Conservation (phyloP, 345 rosid genomes). For the Noccaea caerulescens region DNA sequence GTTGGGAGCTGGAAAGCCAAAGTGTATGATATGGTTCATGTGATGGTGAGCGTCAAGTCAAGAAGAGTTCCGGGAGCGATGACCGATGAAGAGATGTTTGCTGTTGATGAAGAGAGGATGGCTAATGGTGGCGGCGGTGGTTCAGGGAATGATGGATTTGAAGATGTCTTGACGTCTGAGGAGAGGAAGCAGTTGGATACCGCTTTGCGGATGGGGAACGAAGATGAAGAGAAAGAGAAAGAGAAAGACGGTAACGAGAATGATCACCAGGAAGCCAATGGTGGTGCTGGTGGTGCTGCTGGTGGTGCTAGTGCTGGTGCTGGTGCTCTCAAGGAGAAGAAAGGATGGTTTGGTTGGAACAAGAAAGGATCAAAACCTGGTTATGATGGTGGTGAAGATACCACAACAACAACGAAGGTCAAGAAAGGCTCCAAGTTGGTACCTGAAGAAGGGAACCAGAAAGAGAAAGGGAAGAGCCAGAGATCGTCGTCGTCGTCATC, state of each 20-base stretch:
- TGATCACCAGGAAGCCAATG: constrained; percentile 58
- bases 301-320: constrained; percentile 54
- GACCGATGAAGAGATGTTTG: constrained; percentile 95
- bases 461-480: constrained; percentile 51
- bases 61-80: constrained; percentile 92
- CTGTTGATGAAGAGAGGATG: constrained; percentile 77
- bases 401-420: constrained; percentile 54
- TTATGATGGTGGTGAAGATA: constrained; percentile 65
- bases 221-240: constrained; percentile 77
- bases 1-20: constrained; percentile 97
- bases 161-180: constrained; percentile 79
- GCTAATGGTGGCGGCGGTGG: constrained; percentile 42
- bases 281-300: constrained; percentile 54
- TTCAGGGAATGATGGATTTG: constrained; percentile 66
- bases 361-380: constrained; percentile 66
- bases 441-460: constrained; percentile 70
- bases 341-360: constrained; percentile 91
- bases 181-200: constrained; percentile 84
- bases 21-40: constrained; percentile 95
- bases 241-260: constrained; percentile 49
- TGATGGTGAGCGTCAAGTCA: constrained; percentile 95
- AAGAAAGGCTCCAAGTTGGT: constrained; percentile 76
- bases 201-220: constrained; percentile 65
- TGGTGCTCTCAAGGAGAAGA: constrained; percentile 68
- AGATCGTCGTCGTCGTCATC: constrained; percentile 52